These are phyloP conservation scores for Eustoma russellianum DNA, from an alignment of 257 asterid species.

Conservation along the genomic window DNA sequence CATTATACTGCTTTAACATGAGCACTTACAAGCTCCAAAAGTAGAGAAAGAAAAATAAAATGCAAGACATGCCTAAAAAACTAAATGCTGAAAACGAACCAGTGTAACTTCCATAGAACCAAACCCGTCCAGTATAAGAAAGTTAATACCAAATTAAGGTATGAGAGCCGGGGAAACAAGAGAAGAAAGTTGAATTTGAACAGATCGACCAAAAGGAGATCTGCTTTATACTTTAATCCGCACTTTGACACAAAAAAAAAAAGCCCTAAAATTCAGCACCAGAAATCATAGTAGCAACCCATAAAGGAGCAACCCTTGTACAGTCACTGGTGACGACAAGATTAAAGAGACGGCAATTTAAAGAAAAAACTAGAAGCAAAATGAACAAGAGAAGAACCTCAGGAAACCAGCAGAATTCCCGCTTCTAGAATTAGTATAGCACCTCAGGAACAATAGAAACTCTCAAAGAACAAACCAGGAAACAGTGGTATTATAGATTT, in stretches of 20 bases:
- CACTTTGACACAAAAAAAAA: neutral
- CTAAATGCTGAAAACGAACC: neutral
- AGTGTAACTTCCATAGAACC: neutral
- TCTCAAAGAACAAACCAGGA: neutral
- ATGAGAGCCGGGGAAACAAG: neutral
- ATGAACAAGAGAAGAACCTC: neutral
- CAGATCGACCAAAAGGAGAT: neutral
- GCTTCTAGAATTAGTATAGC: constrained; percentile 8
- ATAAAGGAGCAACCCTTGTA: constrained; percentile 20
- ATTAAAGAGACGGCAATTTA: constrained; percentile 1
- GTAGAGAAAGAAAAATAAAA: neutral
- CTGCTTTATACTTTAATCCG: neutral
- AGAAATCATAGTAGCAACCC: constrained; percentile 25
- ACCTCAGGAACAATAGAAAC: neutral
- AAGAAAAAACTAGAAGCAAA: constrained; percentile 4
- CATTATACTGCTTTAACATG: too few relatives aligned
- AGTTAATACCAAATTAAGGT: neutral
- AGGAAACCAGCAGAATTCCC: too few relatives aligned
- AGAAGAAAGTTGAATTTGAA: neutral
- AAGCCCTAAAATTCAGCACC: constrained; percentile 20
- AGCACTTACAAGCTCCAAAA: neutral
- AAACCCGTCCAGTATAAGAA: neutral
- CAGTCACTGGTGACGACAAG: constrained; percentile 9
- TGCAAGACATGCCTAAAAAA: neutral
- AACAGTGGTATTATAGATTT: neutral